Evolutionary conservation across 805 yeast genomes (phyloP).

Genomic region (Priceomyces carsonii): DNA sequence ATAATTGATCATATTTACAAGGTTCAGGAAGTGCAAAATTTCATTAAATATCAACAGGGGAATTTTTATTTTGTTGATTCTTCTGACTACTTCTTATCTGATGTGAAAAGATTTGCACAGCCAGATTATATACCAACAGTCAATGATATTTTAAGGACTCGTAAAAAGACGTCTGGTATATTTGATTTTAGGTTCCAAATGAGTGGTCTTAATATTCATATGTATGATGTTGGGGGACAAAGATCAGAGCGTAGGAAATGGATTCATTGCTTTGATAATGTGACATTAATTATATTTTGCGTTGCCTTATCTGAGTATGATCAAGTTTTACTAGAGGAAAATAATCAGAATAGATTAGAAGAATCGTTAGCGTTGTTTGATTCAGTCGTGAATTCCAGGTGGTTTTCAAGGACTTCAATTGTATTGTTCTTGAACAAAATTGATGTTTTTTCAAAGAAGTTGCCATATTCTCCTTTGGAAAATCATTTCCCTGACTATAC

Average conservation of each 20-base stretch:
- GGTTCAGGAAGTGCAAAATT: slow-evolving; percentile 52
- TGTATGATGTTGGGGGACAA: slow-evolving; percentile 92
- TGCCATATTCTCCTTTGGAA: slow-evolving; percentile 78
- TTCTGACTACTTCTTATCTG: slow-evolving; percentile 73
- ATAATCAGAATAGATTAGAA: slow-evolving; percentile 72
- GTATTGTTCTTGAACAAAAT: slow-evolving; percentile 87
- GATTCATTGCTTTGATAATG: slow-evolving; percentile 96
- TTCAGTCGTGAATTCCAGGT: slow-evolving; percentile 86
- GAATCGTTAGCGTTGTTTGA: slow-evolving; percentile 85
- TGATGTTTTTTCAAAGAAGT: slow-evolving; percentile 84
- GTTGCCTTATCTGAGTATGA: slow-evolving; percentile 91
- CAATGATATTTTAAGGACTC: slow-evolving; percentile 78
- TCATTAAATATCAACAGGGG: slow-evolving; percentile 60
- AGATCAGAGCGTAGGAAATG: slow-evolving; percentile 94
- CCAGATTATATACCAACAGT: slow-evolving; percentile 69
- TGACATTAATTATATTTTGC: slow-evolving; percentile 84
- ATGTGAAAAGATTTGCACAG: slow-evolving; percentile 59
- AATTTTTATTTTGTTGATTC: slow-evolving; percentile 85
- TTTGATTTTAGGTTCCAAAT: slow-evolving; percentile 78
- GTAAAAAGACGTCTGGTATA: slow-evolving; percentile 92
- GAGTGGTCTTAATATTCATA: slow-evolving; percentile 53
- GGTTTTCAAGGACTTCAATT: slow-evolving; percentile 87
- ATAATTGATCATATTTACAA: slow-evolving; percentile 58
- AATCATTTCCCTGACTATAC: slow-evolving; percentile 85
- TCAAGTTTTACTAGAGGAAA: slow-evolving; percentile 78